Evolutionary conservation across 2,329 filamentous ascomycete genomes (phyloP).

Genomic region (Botrytis porri): DNA sequence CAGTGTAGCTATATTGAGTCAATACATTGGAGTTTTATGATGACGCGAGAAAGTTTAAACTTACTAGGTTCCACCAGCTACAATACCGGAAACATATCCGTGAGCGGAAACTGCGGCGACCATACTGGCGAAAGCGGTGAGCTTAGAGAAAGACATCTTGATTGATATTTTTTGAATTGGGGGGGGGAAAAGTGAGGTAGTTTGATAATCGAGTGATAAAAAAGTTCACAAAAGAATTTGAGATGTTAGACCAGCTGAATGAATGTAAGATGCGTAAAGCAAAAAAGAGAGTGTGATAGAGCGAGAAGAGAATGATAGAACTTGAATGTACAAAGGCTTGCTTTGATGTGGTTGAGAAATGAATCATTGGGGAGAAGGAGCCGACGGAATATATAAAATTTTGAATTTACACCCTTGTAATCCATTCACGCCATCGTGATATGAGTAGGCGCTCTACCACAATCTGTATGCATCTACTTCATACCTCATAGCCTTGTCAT

Average conservation of each 20-base stretch:
- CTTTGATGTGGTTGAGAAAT: constrained; percentile 3
- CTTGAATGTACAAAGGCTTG: constrained; percentile 12
- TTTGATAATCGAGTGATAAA: not conserved
- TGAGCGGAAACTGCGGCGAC: constrained; percentile 40
- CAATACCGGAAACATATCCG: constrained; percentile 45
- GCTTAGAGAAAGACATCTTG: constrained; percentile 34
- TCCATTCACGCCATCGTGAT: not conserved
- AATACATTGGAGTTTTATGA: constrained; percentile 36
- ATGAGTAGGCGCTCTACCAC: not conserved
- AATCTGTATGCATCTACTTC: not conserved
- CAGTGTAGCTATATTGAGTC: constrained; percentile 31
- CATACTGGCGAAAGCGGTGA: constrained; percentile 28
- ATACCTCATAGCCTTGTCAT: not conserved
- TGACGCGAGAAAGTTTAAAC: constrained; percentile 19
- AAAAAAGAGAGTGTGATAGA: constrained; percentile 13
- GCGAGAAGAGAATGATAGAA: constrained; percentile 14
- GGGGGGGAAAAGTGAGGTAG: not conserved
- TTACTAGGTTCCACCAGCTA: constrained; percentile 45
- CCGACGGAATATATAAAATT: constrained; percentile 5
- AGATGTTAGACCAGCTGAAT: constrained; percentile 18
- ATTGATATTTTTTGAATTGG: constrained; percentile 1
- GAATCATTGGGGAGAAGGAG: not conserved
- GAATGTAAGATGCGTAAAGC: constrained; percentile 16
- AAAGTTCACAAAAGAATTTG: not conserved
- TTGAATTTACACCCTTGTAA: not conserved